A percentile compares a stretch with the other conserved stretches of the same genome.
Conservation (phyloP, 148 eudicot species). For the Camellia lanceoleosa region DNA sequence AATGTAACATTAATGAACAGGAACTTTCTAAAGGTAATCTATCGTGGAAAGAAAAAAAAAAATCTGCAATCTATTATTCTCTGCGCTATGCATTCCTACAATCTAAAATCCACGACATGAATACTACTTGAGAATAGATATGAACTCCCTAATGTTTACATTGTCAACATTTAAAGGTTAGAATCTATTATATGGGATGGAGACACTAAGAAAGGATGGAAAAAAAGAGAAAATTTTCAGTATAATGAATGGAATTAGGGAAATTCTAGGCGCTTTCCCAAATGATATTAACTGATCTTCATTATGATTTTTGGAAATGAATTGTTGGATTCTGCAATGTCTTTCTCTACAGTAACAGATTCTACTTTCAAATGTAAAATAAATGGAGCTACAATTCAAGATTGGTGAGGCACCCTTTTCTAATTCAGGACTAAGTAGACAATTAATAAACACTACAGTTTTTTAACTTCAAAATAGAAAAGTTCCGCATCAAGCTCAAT, state of each 20-base stretch:
- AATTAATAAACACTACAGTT: background rate
- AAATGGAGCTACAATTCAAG: background rate
- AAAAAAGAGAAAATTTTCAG: too few relatives aligned
- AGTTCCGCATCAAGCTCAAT: background rate
- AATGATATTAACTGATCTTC: background rate
- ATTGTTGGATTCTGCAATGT: too few relatives aligned
- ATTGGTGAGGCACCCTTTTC: background rate
- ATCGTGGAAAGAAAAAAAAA: too few relatives aligned
- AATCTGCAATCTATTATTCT: too few relatives aligned
- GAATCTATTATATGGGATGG: background rate
- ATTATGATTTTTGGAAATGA: background rate
- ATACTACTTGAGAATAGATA: background rate
- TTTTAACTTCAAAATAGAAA: background rate
- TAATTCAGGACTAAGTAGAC: background rate
- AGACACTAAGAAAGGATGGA: background rate
- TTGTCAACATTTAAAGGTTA: background rate
- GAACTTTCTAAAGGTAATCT: background rate
- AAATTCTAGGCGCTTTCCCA: background rate
- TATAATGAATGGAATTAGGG: background rate
- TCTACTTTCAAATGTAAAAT: background rate
- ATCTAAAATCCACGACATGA: background rate
- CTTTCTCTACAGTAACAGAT: background rate
- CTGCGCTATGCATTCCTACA: background rate
- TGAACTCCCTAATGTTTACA: background rate
- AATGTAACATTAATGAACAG: background rate